Conservation (phyloP, 352 stramenopile species). For the Saprolegnia diclina region DNA sequence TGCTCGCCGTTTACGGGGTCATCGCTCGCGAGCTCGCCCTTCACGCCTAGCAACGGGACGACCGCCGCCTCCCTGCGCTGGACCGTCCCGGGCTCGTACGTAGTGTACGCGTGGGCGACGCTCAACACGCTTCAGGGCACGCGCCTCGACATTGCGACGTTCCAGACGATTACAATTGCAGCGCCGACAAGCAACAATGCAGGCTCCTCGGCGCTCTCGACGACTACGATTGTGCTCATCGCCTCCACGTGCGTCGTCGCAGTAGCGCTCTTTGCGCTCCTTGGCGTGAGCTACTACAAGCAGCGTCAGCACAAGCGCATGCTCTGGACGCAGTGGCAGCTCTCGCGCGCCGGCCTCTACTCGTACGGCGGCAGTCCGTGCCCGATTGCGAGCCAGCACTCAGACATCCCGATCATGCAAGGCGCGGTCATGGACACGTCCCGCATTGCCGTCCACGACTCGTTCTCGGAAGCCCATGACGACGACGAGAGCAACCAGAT, state of each 20-base stretch:
- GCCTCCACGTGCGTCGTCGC: background rate
- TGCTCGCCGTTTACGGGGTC: background rate
- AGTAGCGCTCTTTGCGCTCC: background rate
- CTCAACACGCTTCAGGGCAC: conserved; percentile 5
- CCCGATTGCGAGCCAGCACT: background rate
- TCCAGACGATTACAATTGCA: background rate
- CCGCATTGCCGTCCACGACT: background rate
- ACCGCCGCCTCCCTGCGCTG: background rate
- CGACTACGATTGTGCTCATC: background rate
- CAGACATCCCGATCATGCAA: conserved; percentile 4
- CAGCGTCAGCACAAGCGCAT: background rate
- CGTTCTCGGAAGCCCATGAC: background rate
- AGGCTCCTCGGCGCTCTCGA: background rate
- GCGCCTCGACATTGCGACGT: conserved; percentile 1
- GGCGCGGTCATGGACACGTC: background rate
- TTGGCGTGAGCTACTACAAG: background rate
- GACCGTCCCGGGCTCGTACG: background rate
- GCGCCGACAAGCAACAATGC: background rate
- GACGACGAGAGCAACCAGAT: background rate
- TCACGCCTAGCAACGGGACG: too few species aligned
- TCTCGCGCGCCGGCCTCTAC: conserved; percentile 5
- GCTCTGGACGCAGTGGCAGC: conserved; percentile 11
- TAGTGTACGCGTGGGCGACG: background rate
- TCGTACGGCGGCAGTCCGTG: background rate
- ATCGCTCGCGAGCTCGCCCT: background rate